Conservation (phyloP, 1,284 basidiomycete genomes). For the Mycosarcoma maydis region DNA sequence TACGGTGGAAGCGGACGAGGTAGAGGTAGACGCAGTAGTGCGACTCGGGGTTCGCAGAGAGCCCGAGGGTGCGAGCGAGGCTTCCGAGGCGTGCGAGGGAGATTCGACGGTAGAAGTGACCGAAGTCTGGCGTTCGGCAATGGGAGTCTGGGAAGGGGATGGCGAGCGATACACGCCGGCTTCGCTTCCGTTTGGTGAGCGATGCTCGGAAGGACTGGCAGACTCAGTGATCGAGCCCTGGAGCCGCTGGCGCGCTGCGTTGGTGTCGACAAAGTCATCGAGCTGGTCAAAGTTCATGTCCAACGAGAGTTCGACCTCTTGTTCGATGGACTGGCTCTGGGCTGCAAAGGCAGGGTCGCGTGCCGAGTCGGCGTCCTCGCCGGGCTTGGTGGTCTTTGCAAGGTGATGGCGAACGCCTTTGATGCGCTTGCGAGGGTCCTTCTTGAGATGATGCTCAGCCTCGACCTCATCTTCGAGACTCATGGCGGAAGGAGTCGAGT, state of each 20-base stretch:
- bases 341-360: constrained; percentile 16
- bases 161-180: constrained; percentile 23
- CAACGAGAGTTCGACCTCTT: constrained; percentile 68
- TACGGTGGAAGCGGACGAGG: constrained; percentile 30
- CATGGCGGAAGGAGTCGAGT: constrained; percentile 26
- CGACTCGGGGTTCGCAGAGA: constrained; percentile 20
- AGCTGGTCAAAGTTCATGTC: constrained; percentile 83
- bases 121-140: constrained; percentile 28
- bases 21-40: constrained; percentile 17
- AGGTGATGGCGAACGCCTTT: constrained; percentile 47
- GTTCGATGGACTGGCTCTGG: constrained; percentile 40
- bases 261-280: constrained; percentile 80
- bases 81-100: constrained; percentile 32
- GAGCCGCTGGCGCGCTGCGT: constrained; percentile 40
- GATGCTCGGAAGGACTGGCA: constrained; percentile 31
- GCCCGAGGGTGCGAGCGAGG: constrained; percentile 10
- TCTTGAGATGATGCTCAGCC: constrained; percentile 21
- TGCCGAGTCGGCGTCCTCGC: constrained; percentile 23
- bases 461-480: constrained; percentile 49
- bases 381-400: constrained; percentile 18
- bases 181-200: constrained; percentile 33
- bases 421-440: constrained; percentile 41
- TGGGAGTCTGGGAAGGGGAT: constrained; percentile 26
- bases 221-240: constrained; percentile 39
- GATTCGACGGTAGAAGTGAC: constrained; percentile 20